Evolutionary conservation across 2,329 filamentous ascomycete species (phyloP).

Genomic region (Immersiporthe knoxdaviesiana): DNA sequence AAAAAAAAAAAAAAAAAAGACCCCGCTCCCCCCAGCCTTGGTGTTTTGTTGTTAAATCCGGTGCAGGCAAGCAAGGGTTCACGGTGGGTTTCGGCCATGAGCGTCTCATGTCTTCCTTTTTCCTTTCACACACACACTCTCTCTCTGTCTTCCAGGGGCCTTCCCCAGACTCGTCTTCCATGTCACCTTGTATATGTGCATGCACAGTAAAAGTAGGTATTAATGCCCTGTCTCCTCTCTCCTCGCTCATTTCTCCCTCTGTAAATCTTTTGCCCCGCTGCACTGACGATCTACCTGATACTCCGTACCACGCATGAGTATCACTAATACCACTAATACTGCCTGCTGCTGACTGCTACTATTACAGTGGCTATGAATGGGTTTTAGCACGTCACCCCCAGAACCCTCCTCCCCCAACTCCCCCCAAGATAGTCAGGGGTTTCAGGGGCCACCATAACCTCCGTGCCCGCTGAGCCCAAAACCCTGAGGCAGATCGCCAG

Average conservation of each 20-base stretch:
- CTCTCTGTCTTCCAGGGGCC: background rate
- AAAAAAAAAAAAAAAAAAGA: background rate
- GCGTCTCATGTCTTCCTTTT: slow-evolving; percentile 4
- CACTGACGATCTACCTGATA: background rate
- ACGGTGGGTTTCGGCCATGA: background rate
- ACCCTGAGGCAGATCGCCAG: slow-evolving; percentile 18
- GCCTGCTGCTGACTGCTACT: background rate
- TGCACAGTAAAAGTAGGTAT: background rate
- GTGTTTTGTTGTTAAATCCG: background rate
- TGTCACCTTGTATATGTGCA: background rate
- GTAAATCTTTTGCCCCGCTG: background rate
- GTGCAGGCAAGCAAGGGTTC: background rate
- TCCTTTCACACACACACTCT: background rate
- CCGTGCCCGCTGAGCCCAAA: slow-evolving; percentile 23
- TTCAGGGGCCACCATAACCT: slow-evolving; percentile 23
- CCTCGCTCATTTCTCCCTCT: background rate
- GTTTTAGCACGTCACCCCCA: background rate
- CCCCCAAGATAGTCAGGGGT: background rate
- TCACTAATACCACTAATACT: background rate
- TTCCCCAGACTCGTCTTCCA: background rate
- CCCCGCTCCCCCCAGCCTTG: background rate
- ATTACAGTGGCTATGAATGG: background rate
- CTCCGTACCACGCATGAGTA: background rate
- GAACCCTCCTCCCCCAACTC: too few relatives aligned
- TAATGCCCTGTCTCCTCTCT: background rate